Conservation (phyloP, 225 moss, liverwort and hornwort species). For the Pseudoscleropodium purum region DNA sequence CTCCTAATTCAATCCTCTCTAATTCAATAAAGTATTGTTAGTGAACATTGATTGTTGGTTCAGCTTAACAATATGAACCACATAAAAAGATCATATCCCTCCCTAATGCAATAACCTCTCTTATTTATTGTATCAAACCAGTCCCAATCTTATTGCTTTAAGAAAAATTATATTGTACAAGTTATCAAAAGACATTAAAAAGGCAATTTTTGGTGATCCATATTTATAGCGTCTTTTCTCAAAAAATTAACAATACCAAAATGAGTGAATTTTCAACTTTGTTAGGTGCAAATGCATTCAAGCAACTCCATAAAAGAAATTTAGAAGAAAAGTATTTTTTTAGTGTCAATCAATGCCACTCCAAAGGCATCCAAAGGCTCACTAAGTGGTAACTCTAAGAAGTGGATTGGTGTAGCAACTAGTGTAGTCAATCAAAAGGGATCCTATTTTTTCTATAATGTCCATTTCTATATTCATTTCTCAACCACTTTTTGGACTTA, state of each 20-base stretch:
- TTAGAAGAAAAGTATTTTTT: neutral
- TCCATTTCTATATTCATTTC: neutral
- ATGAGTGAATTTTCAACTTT: neutral
- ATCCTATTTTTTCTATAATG: neutral
- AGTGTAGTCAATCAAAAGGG: neutral
- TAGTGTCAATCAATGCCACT: neutral
- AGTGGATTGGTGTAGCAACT: neutral
- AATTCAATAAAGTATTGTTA: too few species aligned
- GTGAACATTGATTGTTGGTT: too few species aligned
- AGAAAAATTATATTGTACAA: neutral
- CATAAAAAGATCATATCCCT: too few species aligned
- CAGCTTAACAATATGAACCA: too few species aligned
- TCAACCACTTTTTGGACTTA: neutral
- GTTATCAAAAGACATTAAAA: neutral
- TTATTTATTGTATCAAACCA: too few species aligned
- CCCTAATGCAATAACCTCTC: too few species aligned
- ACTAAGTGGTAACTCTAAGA: neutral
- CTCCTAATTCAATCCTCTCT: too few species aligned
- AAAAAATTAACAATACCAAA: neutral
- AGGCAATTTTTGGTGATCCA: neutral
- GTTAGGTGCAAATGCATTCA: neutral
- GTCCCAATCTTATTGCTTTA: too few species aligned
- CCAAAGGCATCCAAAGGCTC: neutral
- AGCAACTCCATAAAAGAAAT: neutral
- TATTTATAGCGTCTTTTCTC: neutral